Percentiles rank a stretch among this genome's conserved stretches.
Evolutionary conservation across 139 green algal species (phyloP).

Genomic region (Coelastrella sp.): DNA sequence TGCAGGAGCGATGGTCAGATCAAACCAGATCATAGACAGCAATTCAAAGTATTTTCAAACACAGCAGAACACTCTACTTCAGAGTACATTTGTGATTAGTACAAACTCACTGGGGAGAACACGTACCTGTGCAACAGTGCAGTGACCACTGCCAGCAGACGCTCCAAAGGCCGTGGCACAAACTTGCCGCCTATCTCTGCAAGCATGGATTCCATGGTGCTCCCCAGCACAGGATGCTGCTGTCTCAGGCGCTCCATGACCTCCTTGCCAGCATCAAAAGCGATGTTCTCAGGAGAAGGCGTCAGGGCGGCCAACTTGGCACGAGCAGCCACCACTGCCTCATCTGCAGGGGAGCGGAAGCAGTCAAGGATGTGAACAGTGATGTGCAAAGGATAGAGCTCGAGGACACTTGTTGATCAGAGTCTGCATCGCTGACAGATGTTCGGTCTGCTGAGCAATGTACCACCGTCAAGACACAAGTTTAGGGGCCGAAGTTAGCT

Average conservation of each 20-base stretch:
- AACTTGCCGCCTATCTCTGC: constrained; percentile 85
- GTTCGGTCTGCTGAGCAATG: background rate
- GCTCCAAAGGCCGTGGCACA: constrained; percentile 88
- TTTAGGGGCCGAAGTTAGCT: too few relatives aligned
- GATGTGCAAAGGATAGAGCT: background rate
- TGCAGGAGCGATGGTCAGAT: too few relatives aligned
- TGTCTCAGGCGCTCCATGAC: constrained; percentile 80
- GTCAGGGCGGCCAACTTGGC: background rate
- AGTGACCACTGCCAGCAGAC: constrained; percentile 93
- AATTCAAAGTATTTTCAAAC: background rate
- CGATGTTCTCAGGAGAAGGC: constrained; percentile 45
- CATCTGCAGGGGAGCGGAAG: background rate
- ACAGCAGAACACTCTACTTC: background rate
- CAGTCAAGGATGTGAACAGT: background rate
- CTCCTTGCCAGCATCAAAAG: constrained; percentile 76
- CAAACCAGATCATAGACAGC: too few relatives aligned
- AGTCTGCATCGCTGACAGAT: background rate
- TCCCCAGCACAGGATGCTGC: constrained; percentile 61
- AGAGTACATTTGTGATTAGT: too few relatives aligned
- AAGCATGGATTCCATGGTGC: constrained; percentile 60
- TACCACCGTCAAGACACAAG: too few relatives aligned
- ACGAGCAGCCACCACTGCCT: constrained; percentile 38
- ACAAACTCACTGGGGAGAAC: too few relatives aligned
- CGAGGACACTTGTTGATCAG: background rate
- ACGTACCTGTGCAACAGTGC: constrained; percentile 92